Evolutionary conservation across 108 stramenopile species (phyloP).

Genomic region (Cyclostephanos invisitatus): DNA sequence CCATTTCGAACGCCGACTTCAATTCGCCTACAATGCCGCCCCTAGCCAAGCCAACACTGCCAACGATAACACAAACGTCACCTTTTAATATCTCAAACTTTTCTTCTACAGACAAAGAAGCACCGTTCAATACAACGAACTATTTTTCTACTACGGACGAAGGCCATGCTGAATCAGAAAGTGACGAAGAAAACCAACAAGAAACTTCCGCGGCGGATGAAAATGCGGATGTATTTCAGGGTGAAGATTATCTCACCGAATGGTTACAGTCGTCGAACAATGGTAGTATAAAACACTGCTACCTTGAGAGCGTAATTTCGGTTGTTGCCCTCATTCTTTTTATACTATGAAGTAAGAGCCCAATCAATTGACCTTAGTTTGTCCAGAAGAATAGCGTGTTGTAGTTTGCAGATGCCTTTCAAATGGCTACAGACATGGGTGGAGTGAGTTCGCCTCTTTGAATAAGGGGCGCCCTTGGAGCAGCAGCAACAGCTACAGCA

Average conservation of each 20-base stretch:
- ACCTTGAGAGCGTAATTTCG: background rate
- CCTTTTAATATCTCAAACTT: slow-evolving; percentile 10
- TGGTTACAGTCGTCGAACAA: background rate
- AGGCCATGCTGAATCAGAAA: slow-evolving; percentile 13
- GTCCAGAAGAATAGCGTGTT: background rate
- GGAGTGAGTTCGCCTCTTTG: too few relatives aligned
- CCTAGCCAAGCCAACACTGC: slow-evolving; percentile 22
- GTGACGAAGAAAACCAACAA: background rate
- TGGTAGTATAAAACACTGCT: background rate
- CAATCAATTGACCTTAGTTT: background rate
- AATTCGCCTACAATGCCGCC: slow-evolving; percentile 20
- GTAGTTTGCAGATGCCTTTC: background rate
- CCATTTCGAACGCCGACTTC: background rate
- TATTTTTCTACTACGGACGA: background rate
- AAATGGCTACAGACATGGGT: background rate
- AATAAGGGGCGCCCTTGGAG: too few relatives aligned
- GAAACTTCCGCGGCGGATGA: background rate
- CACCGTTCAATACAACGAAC: background rate
- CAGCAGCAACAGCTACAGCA: too few relatives aligned
- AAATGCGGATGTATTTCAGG: background rate
- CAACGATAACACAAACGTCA: slow-evolving; percentile 13
- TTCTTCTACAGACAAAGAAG: background rate
- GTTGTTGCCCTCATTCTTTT: background rate
- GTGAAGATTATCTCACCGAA: background rate
- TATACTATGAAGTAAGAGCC: background rate